Conservation (phyloP, 768 basidiomycete species). For the Flagelloscypha sp. region DNA sequence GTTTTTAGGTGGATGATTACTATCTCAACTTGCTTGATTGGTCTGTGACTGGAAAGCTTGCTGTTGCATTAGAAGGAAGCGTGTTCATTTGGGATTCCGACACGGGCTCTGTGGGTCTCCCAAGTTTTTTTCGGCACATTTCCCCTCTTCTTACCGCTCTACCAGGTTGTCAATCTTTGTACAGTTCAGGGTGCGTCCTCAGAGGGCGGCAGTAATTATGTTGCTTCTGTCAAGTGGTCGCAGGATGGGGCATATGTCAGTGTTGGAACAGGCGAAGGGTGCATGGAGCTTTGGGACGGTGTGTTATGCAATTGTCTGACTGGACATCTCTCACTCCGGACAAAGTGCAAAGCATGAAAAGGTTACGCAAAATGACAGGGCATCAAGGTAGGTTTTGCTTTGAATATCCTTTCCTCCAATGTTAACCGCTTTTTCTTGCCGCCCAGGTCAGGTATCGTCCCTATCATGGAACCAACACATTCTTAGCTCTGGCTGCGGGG, state of each 20-base stretch:
- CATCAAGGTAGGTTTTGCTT: too few relatives aligned
- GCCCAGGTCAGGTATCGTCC: slow-evolving; percentile 74
- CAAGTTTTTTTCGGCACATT: slow-evolving; percentile 36
- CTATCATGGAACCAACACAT: slow-evolving; percentile 86
- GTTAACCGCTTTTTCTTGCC: too few relatives aligned
- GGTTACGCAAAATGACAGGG: slow-evolving; percentile 85
- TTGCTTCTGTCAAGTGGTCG: slow-evolving; percentile 72
- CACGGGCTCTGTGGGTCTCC: slow-evolving; percentile 77
- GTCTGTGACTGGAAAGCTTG: slow-evolving; percentile 80
- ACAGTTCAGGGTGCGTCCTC: too few relatives aligned
- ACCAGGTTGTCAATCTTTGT: too few relatives aligned
- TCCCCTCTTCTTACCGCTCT: not conserved
- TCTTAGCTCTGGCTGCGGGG: slow-evolving; percentile 80
- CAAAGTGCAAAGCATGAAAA: slow-evolving; percentile 64
- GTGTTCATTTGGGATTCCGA: slow-evolving; percentile 96
- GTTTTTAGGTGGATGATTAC: slow-evolving; percentile 95
- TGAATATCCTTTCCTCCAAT: too few relatives aligned
- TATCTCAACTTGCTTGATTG: slow-evolving; percentile 93
- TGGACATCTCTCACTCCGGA: too few relatives aligned
- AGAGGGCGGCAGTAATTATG: slow-evolving; percentile 71
- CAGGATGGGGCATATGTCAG: slow-evolving; percentile 77
- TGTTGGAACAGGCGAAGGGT: slow-evolving; percentile 71
- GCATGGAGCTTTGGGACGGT: slow-evolving; percentile 96
- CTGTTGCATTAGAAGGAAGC: slow-evolving; percentile 78
- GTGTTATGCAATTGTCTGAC: too few relatives aligned